phyloP scores from a whole-genome alignment of 768 basidiomycete genomes.

The Rickenella mellea region DNA sequence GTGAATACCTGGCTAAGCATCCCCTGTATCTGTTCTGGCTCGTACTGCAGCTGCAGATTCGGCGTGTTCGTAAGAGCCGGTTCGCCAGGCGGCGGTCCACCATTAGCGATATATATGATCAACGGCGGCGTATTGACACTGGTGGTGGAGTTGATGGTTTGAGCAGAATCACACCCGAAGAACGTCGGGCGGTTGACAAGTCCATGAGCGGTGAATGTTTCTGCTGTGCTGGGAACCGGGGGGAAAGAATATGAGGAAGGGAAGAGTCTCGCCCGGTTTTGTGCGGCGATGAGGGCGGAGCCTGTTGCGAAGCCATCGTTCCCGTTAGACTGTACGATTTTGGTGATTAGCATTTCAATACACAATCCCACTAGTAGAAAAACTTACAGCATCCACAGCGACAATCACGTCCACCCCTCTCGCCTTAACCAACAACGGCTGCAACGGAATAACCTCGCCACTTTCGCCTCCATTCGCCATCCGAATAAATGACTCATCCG shows the following conservation, averaged over 20 bases:
- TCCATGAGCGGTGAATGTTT: slow-evolving; percentile 23
- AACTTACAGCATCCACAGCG: slow-evolving; percentile 33
- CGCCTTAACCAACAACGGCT: slow-evolving; percentile 37
- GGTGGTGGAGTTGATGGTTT: slow-evolving; percentile 7
- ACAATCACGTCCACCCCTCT: slow-evolving; percentile 40
- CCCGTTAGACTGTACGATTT: not conserved
- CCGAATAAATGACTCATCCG: slow-evolving; percentile 20
- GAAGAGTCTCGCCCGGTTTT: slow-evolving; percentile 30
- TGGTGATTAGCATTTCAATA: not conserved
- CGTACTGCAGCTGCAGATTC: slow-evolving; percentile 29
- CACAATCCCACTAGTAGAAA: slow-evolving; percentile 18
- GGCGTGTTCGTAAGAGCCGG: slow-evolving; percentile 31
- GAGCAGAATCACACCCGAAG: slow-evolving; percentile 44
- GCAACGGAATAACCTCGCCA: slow-evolving; percentile 35
- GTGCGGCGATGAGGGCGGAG: too few relatives aligned
- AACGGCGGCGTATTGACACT: slow-evolving; percentile 38
- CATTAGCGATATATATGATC: slow-evolving; percentile 51
- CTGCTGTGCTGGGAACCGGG: slow-evolving; percentile 16
- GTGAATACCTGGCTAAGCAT: slow-evolving; percentile 38
- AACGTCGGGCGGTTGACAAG: slow-evolving; percentile 31
- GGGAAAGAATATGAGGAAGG: slow-evolving; percentile 24
- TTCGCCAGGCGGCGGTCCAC: slow-evolving; percentile 31
- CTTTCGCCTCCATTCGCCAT: slow-evolving; percentile 33
- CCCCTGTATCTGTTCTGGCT: slow-evolving; percentile 24
- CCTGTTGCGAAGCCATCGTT: slow-evolving; percentile 8